Conservation (phyloP, 768 basidiomycete genomes). For the Lyophyllum shimeji region DNA sequence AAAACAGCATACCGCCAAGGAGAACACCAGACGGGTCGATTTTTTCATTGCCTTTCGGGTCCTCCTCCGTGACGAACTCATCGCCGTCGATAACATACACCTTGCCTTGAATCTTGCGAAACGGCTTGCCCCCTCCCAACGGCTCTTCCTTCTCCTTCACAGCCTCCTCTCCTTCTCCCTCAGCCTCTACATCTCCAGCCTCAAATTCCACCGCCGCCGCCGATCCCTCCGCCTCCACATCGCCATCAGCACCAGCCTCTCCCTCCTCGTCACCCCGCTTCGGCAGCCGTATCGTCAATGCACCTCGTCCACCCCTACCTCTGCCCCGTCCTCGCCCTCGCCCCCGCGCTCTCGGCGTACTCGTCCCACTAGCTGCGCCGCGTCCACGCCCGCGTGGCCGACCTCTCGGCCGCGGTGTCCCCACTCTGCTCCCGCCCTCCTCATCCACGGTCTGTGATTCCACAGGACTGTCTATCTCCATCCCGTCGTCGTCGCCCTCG, state of each 20-base stretch:
- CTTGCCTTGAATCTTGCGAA: slow-evolving; percentile 70
- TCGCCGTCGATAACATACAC: slow-evolving; percentile 83
- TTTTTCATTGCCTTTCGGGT: slow-evolving; percentile 88
- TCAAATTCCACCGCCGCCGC: slow-evolving; percentile 34
- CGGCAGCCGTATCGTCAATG: slow-evolving; percentile 30
- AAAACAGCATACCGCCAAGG: slow-evolving; percentile 65
- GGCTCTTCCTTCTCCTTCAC: slow-evolving; percentile 43
- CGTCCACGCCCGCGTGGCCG: slow-evolving; percentile 43
- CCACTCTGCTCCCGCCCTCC: slow-evolving; percentile 21
- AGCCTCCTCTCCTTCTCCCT: slow-evolving; percentile 31
- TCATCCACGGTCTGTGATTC: slow-evolving; percentile 32
- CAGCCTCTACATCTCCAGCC: slow-evolving; percentile 31
- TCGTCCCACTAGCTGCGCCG: slow-evolving; percentile 22
- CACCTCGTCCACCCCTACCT: slow-evolving; percentile 24
- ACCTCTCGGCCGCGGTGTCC: slow-evolving; percentile 37
- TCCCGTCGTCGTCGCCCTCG: slow-evolving; percentile 34
- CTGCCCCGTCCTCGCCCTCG: slow-evolving; percentile 35
- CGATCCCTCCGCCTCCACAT: slow-evolving; percentile 35
- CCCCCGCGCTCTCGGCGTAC: slow-evolving; percentile 35
- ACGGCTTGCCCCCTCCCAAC: slow-evolving; percentile 62
- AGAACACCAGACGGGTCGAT: slow-evolving; percentile 84
- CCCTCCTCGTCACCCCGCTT: slow-evolving; percentile 28
- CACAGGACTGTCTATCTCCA: slow-evolving; percentile 36
- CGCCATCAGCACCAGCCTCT: slow-evolving; percentile 32
- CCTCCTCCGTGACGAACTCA: slow-evolving; percentile 81